Evolutionary conservation across 2,329 filamentous ascomycete species (phyloP), one percentile per base, ranked within the genome.

Genomic region (Zasmidium citrigriseum): DNA sequence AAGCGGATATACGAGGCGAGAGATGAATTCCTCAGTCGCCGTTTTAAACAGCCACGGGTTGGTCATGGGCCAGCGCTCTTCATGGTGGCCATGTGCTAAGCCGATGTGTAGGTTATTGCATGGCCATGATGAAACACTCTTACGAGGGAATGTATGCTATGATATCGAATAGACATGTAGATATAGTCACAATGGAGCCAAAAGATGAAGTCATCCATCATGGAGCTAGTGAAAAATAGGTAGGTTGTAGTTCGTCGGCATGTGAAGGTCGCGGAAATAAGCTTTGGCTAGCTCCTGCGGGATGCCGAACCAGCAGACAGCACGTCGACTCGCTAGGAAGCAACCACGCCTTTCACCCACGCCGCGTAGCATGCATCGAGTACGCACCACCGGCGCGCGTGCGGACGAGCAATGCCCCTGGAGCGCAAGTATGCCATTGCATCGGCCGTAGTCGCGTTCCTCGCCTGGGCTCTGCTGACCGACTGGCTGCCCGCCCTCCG

Each of bases 391-490:
- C 23, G 27, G 41, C 45, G 27, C 46, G 48, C 53, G 56, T 59
- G 57, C 57, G 57, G 57, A 61, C 55, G 48, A 48, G 64, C 59
- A 46, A 79, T 89, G 89, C 87, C 85, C 82, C 82, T 91, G 79
- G 85, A 86, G 81, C 85, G 86, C 78, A 86, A 85, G 82, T 83
- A 92, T 83, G 82, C 87, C 75, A 82, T 86, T 73, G 75, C 89
- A 76, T 86, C 86, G 74, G 83, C 82, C 74, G 75, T 89, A 73
- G 86, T 83, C 75, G 83, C 82, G 74, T 91, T 96, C 76, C 80
- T 97, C 73, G 88, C 91, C 73, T 98, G 93, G 93, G 90, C 90
- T 62, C 88, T 93, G 74, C 83, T 89, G 60, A 88, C 91, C 66
- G 87, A 89, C 78, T 96, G 89, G 87, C 81, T 92, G 68, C 92